Percentiles rank a stretch among this genome's conserved stretches.
Conservation (phyloP, 1,284 basidiomycete species). For the Naganishia liquefaciens region DNA sequence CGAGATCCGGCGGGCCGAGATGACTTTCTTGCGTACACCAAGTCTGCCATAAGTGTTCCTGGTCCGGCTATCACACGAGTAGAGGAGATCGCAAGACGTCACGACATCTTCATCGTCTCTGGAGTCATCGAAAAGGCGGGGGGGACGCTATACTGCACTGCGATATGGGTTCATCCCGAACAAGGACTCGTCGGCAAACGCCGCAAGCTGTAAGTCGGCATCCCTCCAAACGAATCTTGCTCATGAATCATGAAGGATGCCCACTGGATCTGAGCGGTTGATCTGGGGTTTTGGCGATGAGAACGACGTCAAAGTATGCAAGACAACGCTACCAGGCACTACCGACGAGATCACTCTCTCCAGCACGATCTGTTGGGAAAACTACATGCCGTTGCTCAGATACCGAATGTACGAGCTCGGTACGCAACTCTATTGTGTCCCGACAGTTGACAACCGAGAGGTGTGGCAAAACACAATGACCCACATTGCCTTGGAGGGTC, state of each 20-base stretch:
- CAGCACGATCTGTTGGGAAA: constrained; percentile 73
- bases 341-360: constrained; percentile 56
- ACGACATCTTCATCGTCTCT: constrained; percentile 64
- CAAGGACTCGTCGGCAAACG: constrained; percentile 63
- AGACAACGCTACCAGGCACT: constrained; percentile 36
- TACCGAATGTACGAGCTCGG: constrained; percentile 47
- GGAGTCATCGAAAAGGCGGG: constrained; percentile 67
- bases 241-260: constrained; percentile 58
- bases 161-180: constrained; percentile 63
- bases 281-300: constrained; percentile 64
- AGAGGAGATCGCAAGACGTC: constrained; percentile 60
- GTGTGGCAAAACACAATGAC: constrained; percentile 68
- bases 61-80: constrained; percentile 57
- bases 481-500: constrained; percentile 73
- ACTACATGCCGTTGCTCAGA: constrained; percentile 68
- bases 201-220: constrained; percentile 32
- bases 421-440: constrained; percentile 52
- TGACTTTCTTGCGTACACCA: constrained; percentile 63
- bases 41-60: constrained; percentile 63
- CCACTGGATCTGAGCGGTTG: constrained; percentile 67
- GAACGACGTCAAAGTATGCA: constrained; percentile 52
- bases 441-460: constrained; percentile 64
- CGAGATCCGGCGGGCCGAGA: constrained; percentile 62
- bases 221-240: neutral
- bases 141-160: constrained; percentile 69